Conservation (phyloP, 2,329 filamentous ascomycete genomes). For the Colletotrichum theobromicola region DNA sequence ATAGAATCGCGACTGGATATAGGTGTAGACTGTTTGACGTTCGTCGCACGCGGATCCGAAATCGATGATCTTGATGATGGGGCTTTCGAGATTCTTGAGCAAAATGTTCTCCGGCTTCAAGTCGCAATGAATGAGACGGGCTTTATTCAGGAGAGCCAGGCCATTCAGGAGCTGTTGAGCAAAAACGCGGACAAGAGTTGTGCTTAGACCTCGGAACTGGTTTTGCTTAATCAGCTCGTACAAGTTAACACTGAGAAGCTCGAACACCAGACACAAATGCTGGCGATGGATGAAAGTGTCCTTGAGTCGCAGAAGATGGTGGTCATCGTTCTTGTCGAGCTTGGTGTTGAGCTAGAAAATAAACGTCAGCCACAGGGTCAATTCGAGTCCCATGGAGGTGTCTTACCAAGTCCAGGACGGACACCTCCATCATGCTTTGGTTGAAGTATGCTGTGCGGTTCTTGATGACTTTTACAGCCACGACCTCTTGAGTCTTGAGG, state of each 20-base stretch:
- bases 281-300: conserved; percentile 98
- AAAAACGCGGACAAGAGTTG: conserved; percentile 95
- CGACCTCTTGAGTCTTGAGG: conserved; percentile 96
- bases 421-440: conserved; percentile 99
- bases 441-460: conserved; percentile 99
- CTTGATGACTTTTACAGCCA: conserved; percentile 99
- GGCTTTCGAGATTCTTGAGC: conserved; percentile 96
- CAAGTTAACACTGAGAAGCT: conserved; percentile 93
- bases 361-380: background rate
- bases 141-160: conserved; percentile 90
- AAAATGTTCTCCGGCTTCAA: conserved; percentile 98
- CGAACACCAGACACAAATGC: conserved; percentile 95
- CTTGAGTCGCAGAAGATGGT: conserved; percentile 91
- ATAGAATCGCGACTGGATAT: conserved; percentile 98
- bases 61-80: conserved; percentile 99
- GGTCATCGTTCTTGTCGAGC: conserved; percentile 98
- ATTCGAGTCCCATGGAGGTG: background rate
- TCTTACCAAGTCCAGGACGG: conserved; percentile 88
- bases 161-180: conserved; percentile 96
- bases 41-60: conserved; percentile 99
- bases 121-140: conserved; percentile 96
- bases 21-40: conserved; percentile 97
- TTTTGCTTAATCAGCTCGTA: conserved; percentile 99
- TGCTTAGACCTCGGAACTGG: conserved; percentile 96
- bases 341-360: conserved; percentile 84